Evolutionary conservation across 2,329 filamentous ascomycete genomes (phyloP).

Genomic region (Waltergamsia citrina): DNA sequence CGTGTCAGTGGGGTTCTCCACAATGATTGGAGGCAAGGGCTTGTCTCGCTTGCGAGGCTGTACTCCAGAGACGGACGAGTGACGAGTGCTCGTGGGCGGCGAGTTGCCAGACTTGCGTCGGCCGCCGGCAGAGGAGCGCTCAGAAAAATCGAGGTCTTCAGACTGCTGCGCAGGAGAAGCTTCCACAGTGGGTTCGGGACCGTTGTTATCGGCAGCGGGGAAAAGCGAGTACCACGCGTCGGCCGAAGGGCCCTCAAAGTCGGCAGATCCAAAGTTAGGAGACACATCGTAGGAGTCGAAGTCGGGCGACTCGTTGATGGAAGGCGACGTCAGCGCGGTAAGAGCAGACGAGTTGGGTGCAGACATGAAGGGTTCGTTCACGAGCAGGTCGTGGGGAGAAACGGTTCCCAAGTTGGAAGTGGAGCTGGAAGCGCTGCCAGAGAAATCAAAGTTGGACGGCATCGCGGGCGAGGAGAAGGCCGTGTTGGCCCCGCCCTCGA

Average conservation of each 20-base stretch:
- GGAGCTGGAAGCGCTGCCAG: slow-evolving; percentile 35
- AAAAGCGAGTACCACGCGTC: slow-evolving; percentile 68
- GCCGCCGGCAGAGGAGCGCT: slow-evolving; percentile 25
- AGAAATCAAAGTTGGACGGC: slow-evolving; percentile 40
- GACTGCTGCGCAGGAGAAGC: slow-evolving; percentile 32
- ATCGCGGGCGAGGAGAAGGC: slow-evolving; percentile 45
- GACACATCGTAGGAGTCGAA: slow-evolving; percentile 70
- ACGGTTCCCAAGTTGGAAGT: slow-evolving; percentile 58
- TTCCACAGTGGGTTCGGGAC: slow-evolving; percentile 18
- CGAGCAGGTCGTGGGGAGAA: slow-evolving; percentile 72
- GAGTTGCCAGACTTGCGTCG: slow-evolving; percentile 38
- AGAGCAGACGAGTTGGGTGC: slow-evolving; percentile 74
- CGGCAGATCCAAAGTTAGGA: slow-evolving; percentile 58
- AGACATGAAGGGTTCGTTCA: slow-evolving; percentile 61
- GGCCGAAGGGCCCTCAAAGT: slow-evolving; percentile 37
- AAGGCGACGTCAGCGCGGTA: slow-evolving; percentile 79
- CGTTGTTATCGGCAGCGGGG: slow-evolving; percentile 41
- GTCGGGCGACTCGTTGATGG: slow-evolving; percentile 67
- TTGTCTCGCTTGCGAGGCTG: slow-evolving; percentile 69
- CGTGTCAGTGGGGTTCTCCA: slow-evolving; percentile 64
- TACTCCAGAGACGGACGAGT: slow-evolving; percentile 63
- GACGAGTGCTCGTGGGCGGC: slow-evolving; percentile 34
- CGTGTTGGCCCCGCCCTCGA: slow-evolving; percentile 41
- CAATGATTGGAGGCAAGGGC: slow-evolving; percentile 67
- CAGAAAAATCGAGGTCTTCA: slow-evolving; percentile 39